These are phyloP conservation scores for Microsporum canis DNA, from an alignment of 2,329 filamentous ascomycete genomes.

Conservation along the genomic window DNA sequence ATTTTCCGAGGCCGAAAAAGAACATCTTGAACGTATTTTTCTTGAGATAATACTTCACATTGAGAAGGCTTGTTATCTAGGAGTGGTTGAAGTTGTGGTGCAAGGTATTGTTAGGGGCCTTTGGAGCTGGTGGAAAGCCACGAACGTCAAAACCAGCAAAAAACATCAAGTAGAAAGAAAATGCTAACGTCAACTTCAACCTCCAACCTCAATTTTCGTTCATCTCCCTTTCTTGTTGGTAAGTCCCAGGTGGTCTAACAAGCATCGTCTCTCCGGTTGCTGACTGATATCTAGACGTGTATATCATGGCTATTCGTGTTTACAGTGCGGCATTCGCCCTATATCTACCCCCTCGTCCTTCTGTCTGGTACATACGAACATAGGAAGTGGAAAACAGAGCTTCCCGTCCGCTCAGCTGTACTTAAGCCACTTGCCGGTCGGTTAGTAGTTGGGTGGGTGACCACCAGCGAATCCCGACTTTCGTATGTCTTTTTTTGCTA, in stretches of 20 bases:
- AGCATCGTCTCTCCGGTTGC: not conserved
- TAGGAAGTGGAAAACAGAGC: too few species aligned
- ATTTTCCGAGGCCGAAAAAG: slow-evolving; percentile 56
- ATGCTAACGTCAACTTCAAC: not conserved
- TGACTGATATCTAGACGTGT: not conserved
- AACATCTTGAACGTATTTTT: slow-evolving; percentile 45
- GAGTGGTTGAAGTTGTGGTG: not conserved
- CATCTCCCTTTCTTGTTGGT: not conserved
- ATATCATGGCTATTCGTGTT: not conserved
- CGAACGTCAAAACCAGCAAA: not conserved
- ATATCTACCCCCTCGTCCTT: too few species aligned
- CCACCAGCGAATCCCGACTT: too few species aligned
- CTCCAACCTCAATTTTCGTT: not conserved
- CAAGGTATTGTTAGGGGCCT: slow-evolving; percentile 3
- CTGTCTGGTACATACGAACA: too few species aligned
- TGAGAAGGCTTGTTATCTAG: not conserved
- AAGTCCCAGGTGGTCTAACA: not conserved
- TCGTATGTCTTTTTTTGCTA: too few species aligned
- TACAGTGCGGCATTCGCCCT: too few species aligned
- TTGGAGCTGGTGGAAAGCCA: not conserved
- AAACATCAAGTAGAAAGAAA: not conserved
- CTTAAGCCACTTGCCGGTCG: too few species aligned
- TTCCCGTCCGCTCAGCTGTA: too few species aligned
- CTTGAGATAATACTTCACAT: slow-evolving; percentile 5
- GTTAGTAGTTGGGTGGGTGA: too few species aligned